Base-by-base conservation (phyloP, 2,329 filamentous ascomycete genomes). In the Diaporthe sp. region DNA sequence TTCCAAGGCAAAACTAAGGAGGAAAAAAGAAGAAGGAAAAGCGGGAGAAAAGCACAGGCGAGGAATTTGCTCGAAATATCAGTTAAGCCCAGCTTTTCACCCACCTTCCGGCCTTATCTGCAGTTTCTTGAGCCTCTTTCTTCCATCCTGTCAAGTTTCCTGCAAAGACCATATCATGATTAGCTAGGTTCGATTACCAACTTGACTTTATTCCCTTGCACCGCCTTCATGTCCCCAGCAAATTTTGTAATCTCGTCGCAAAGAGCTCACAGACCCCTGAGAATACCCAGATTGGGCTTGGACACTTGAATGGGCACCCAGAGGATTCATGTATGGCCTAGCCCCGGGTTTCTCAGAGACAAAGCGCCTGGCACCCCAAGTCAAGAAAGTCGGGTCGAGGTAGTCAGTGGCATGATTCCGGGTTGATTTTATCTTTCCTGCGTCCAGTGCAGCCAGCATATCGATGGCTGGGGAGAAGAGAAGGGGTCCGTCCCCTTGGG, bases 41-140 rank as follows among this genome's bases (percentile, higher is more conserved):
- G 31, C 1, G 31, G 31, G 31, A 31, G 31, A 31, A 1, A 31
- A 31, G 0, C 31, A 1, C 31, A 31, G 31, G 10, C 34, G 10
- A 37, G 1, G 34, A 0, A 9, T 37, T 2, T 10, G 2, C 34
- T 10, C 1, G 34, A 0, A 0, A 37, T 37, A 10, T 37, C 0
- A 37, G 34, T 37, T 37, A 37, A 0, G 0, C 0, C 0, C 34
- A 37, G 34, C 34, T 37, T 37, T 37, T 9, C 2, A 37, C 34
- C 10, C 49, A 53, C 49, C 25, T 25, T n/a, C 49, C 49, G 25
- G 49, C 49, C 22, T 53, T n/a, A 15, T 53, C 22, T 25, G 49
- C 49, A 53, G 49, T n/a, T 25, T 53, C 0, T 12, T 53, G 22
- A 9, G 49, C 49, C 25, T 53, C 49, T 25, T 53, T 53, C 22